Evolutionary conservation across 148 eudicot genomes (phyloP).

Genomic region (Amaranthus hypochondriacus): DNA sequence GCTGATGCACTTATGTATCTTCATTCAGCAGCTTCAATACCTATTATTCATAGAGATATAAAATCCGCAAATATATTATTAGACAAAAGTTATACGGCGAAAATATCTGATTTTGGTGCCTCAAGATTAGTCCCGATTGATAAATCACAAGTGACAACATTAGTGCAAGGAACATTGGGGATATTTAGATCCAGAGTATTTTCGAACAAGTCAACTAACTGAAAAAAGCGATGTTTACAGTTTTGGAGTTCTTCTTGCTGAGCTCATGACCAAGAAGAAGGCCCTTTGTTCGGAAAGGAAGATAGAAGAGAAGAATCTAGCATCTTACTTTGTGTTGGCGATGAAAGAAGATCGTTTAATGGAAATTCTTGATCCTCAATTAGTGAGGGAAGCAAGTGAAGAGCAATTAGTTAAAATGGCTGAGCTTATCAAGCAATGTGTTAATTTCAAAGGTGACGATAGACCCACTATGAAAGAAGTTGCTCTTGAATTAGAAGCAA

Average conservation of each 20-base stretch:
- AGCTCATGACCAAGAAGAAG: constrained; percentile 16
- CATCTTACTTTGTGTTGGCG: constrained; percentile 2
- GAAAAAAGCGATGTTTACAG: constrained; percentile 25
- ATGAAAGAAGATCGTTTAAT: constrained; percentile 13
- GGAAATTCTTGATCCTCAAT: constrained; percentile 20
- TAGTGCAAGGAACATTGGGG: constrained; percentile 20
- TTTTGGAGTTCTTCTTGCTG: constrained; percentile 21
- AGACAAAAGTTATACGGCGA: constrained; percentile 11
- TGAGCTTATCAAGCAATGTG: constrained; percentile 13
- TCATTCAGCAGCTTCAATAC: background rate
- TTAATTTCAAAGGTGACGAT: constrained; percentile 17
- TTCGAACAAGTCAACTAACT: constrained; percentile 11
- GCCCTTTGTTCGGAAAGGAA: constrained; percentile 6
- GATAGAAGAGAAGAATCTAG: constrained; percentile 13
- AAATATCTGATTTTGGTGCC: constrained; percentile 23
- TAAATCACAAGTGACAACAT: constrained; percentile 17
- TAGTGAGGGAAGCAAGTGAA: constrained; percentile 13
- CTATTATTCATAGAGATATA: background rate
- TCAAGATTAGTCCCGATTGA: constrained; percentile 14
- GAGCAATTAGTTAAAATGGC: constrained; percentile 15
- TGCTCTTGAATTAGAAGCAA: constrained; percentile 4
- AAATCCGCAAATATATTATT: constrained; percentile 1
- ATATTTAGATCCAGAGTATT: constrained; percentile 25
- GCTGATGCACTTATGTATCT: constrained; percentile 22
- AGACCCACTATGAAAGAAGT: constrained; percentile 29